A percentile compares a stretch with the other conserved stretches of the same genome.
Evolutionary conservation across 192 early-diverging fungal species (phyloP).

Genomic region (Ambispora gerdemannii): DNA sequence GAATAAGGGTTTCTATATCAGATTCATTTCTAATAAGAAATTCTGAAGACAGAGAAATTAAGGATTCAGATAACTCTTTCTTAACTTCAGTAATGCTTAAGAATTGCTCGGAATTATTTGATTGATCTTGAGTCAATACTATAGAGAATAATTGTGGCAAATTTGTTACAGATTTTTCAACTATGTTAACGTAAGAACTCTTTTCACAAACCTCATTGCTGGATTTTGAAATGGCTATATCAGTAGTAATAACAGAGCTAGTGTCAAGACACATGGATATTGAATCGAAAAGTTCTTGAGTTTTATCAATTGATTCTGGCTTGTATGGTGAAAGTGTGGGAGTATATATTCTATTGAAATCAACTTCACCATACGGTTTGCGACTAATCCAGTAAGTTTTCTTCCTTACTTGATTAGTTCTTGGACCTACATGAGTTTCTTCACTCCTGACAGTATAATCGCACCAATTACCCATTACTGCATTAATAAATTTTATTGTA

Average conservation of each 20-base stretch:
- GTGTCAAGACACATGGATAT: conserved; percentile 4
- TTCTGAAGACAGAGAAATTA: too few relatives aligned
- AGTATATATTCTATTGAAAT: not conserved
- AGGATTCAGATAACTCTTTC: too few relatives aligned
- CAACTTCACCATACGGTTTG: not conserved
- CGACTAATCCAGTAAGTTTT: not conserved
- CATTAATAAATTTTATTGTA: conserved; percentile 21
- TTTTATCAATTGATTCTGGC: not conserved
- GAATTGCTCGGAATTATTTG: not conserved
- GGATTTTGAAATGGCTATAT: conserved; percentile 6
- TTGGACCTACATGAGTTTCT: not conserved
- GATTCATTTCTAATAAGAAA: too few relatives aligned
- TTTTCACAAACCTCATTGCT: conserved; percentile 1
- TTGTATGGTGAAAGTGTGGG: conserved; percentile 4
- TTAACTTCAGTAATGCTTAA: not conserved
- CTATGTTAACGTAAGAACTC: conserved; percentile 13
- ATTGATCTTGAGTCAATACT: conserved; percentile 9
- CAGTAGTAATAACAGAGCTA: conserved; percentile 1
- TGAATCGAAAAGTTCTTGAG: conserved; percentile 17
- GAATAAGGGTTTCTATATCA: too few relatives aligned
- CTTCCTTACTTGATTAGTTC: not conserved
- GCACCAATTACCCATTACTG: not conserved
- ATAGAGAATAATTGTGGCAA: not conserved
- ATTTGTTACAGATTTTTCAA: conserved; percentile 3
- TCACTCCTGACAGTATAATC: conserved; percentile 3